phyloP scores from a whole-genome alignment of 2,329 filamentous ascomycete genomes.

The Fusarium burgessii region DNA sequence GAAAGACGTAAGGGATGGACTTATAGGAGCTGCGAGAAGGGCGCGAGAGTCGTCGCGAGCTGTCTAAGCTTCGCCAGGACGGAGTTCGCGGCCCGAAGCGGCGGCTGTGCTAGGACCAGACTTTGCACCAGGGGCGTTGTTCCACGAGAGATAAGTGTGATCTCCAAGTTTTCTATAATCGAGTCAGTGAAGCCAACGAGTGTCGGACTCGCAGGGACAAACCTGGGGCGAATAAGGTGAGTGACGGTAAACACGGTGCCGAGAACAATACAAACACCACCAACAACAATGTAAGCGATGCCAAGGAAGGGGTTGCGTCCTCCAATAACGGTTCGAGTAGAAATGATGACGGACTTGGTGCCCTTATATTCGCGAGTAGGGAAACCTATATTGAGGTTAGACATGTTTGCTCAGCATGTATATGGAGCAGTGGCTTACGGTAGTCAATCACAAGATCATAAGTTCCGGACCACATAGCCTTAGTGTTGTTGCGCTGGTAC shows the following conservation, averaged over 20 bases:
- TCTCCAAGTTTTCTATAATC: conserved; percentile 89
- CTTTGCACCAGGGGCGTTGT: conserved; percentile 68
- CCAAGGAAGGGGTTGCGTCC: conserved; percentile 96
- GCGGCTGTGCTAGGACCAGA: conserved; percentile 57
- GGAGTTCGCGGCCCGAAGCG: conserved; percentile 68
- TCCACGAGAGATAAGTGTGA: conserved; percentile 98
- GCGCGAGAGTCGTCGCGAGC: conserved; percentile 46
- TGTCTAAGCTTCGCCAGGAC: conserved; percentile 57
- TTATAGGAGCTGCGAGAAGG: conserved; percentile 30
- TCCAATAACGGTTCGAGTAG: conserved; percentile 91
- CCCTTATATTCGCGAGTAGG: conserved; percentile 82
- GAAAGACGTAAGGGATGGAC: conserved; percentile 23
- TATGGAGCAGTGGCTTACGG: conserved; percentile 67
- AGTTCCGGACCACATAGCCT: conserved; percentile 73
- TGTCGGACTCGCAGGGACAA: conserved; percentile 50
- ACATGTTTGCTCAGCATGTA: not conserved
- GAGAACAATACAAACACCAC: conserved; percentile 90
- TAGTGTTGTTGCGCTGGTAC: conserved; percentile 81
- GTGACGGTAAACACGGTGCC: conserved; percentile 90
- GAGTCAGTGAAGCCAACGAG: not conserved
- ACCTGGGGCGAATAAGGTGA: conserved; percentile 92
- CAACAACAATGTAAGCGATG: conserved; percentile 95
- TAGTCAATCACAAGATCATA: conserved; percentile 84
- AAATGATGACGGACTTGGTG: conserved; percentile 90
- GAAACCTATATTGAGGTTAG: conserved; percentile 71